Conservation (phyloP, 495 filamentous ascomycete genomes). For the Cladorrhinum samala region DNA sequence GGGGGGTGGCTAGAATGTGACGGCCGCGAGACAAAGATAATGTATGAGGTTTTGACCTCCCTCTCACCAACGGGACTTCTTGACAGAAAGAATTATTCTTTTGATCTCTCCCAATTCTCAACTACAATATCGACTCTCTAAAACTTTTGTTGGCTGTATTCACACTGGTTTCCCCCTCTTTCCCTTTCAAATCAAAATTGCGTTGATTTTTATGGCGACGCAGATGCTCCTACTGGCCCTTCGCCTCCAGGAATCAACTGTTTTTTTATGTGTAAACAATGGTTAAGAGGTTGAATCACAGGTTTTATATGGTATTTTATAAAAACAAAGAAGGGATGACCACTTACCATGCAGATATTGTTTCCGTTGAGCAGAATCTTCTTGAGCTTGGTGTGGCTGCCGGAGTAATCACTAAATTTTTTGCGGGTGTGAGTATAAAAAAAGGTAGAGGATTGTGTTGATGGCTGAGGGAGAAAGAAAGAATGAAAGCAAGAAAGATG, state of each 20-base stretch:
- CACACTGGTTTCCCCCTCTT: neutral
- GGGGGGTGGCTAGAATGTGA: too few relatives aligned
- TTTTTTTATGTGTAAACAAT: slow-evolving; percentile 1
- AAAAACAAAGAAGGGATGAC: neutral
- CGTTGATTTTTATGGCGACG: slow-evolving; percentile 14
- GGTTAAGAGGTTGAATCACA: too few relatives aligned
- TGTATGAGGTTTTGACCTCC: too few relatives aligned
- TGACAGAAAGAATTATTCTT: too few relatives aligned
- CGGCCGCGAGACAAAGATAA: too few relatives aligned
- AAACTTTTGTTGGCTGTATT: too few relatives aligned
- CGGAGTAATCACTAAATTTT: slow-evolving; percentile 70
- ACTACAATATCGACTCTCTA: too few relatives aligned
- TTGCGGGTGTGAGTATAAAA: neutral
- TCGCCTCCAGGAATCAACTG: slow-evolving; percentile 87
- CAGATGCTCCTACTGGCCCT: slow-evolving; percentile 49
- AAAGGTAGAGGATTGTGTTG: neutral
- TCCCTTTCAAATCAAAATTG: neutral
- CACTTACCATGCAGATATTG: slow-evolving; percentile 93
- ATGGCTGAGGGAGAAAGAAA: neutral
- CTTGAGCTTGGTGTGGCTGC: slow-evolving; percentile 74
- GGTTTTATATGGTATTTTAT: too few relatives aligned
- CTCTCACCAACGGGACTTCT: too few relatives aligned
- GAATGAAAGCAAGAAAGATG: neutral
- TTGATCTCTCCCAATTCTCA: too few relatives aligned
- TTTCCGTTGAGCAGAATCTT: slow-evolving; percentile 98